These are phyloP conservation scores for Penicillium brevicompactum DNA, from an alignment of 2,329 filamentous ascomycete species.

Conservation along the genomic window DNA sequence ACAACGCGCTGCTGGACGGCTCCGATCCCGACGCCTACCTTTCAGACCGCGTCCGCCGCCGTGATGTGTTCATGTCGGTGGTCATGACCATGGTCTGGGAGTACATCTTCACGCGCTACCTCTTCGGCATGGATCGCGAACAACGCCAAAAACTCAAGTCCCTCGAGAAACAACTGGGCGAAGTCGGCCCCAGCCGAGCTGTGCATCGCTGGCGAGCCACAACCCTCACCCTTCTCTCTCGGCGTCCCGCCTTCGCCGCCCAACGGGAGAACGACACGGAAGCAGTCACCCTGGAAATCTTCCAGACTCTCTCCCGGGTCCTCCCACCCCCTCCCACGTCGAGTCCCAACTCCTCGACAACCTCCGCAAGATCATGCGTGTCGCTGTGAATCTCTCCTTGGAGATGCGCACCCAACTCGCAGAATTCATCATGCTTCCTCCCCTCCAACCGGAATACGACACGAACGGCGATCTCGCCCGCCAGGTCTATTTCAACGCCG, in stretches of 20 bases:
- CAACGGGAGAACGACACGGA: slow-evolving; percentile 90
- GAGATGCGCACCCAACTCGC: slow-evolving; percentile 97
- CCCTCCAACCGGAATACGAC: slow-evolving; percentile 92
- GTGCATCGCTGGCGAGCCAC: slow-evolving; percentile 97
- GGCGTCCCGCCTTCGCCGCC: slow-evolving; percentile 74
- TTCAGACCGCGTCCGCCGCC: slow-evolving; percentile 79
- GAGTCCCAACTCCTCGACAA: slow-evolving; percentile 81
- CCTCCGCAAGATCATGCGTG: slow-evolving; percentile 80
- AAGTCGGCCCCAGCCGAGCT: slow-evolving; percentile 84
- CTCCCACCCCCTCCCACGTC: slow-evolving; percentile 79
- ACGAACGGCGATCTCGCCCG: slow-evolving; percentile 85
- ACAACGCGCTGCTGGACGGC: slow-evolving; percentile 92
- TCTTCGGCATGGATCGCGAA: slow-evolving; percentile 98
- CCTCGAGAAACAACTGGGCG: slow-evolving; percentile 85
- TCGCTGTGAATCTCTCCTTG: slow-evolving; percentile 86
- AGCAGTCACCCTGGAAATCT: slow-evolving; percentile 90
- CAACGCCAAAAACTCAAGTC: slow-evolving; percentile 97
- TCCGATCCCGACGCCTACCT: slow-evolving; percentile 89
- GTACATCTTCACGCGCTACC: slow-evolving; percentile 94
- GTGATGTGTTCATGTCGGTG: slow-evolving; percentile 97
- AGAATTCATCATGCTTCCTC: slow-evolving; percentile 98
- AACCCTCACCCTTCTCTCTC: slow-evolving; percentile 84
- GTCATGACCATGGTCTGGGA: slow-evolving; percentile 99
- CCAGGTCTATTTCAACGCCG: slow-evolving; percentile 87
- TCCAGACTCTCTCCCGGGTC: slow-evolving; percentile 78